Percentiles rank a stretch among this genome's conserved stretches.
phyloP scores from a whole-genome alignment of 495 filamentous ascomycete species.

The Lentithecium fluviatile region DNA sequence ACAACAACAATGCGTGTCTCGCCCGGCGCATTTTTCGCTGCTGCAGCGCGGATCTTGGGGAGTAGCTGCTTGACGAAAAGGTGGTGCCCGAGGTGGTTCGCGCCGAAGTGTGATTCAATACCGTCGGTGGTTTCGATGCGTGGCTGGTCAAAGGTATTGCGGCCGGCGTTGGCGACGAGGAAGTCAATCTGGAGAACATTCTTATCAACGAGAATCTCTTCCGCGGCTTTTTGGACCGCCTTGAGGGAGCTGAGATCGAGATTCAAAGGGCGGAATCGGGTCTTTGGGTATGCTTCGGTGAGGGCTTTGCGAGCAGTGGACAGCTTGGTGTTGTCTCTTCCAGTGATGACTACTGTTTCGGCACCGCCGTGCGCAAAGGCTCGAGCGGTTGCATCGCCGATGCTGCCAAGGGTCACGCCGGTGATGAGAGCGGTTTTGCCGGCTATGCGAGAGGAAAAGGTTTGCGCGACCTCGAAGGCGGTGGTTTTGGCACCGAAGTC shows the following conservation, averaged over 20 bases:
- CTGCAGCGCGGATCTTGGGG: slow-evolving; percentile 1
- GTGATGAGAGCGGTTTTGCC: slow-evolving; percentile 10
- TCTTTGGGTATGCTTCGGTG: not conserved
- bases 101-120: slow-evolving; percentile 6
- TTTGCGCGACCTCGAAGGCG: not conserved
- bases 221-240: not conserved
- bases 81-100: slow-evolving; percentile 9
- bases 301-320: not conserved
- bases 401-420: not conserved
- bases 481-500: not conserved
- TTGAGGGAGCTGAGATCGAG: slow-evolving; percentile 7
- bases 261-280: not conserved
- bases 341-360: slow-evolving; percentile 4
- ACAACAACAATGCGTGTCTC: slow-evolving; percentile 7
- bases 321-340: not conserved
- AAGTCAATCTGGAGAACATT: slow-evolving; percentile 10
- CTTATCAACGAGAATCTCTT: slow-evolving; percentile 3
- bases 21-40: slow-evolving; percentile 1
- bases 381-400: not conserved
- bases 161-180: slow-evolving; percentile 5
- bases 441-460: not conserved
- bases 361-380: slow-evolving; percentile 5
- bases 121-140: not conserved
- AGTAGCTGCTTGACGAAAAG: not conserved
- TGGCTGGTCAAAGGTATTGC: not conserved